Percentiles rank a stretch among this genome's conserved stretches.
phyloP scores from a whole-genome alignment of 305 asterid genomes.

The Coffea humblotiana region DNA sequence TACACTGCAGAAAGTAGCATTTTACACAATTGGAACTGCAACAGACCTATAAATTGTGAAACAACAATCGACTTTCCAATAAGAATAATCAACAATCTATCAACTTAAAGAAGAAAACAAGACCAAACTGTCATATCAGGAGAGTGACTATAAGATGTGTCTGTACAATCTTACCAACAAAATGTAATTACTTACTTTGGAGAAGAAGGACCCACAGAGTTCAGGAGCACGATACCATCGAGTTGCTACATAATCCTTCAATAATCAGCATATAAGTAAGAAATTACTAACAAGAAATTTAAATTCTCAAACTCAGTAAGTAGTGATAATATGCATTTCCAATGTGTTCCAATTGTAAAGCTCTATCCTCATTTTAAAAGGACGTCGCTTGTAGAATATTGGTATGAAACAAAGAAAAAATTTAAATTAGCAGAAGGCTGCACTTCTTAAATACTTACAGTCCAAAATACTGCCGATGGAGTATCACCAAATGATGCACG shows the following conservation, averaged over 20 bases:
- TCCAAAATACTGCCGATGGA: conserved; percentile 95
- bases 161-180: conserved; percentile 11
- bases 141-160: neutral
- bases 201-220: conserved; percentile 93
- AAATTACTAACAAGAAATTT: conserved; percentile 12
- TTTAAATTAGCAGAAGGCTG: neutral
- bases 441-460: conserved; percentile 49
- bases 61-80: neutral
- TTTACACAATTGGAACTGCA: neutral
- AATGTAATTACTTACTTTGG: conserved; percentile 60
- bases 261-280: conserved; percentile 24
- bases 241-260: conserved; percentile 94
- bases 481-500: conserved; percentile 91
- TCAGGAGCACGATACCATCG: conserved; percentile 99
- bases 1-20: neutral
- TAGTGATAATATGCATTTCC: neutral
- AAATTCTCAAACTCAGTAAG: neutral
- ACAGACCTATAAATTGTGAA: neutral
- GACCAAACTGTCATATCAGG: neutral
- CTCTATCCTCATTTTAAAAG: neutral
- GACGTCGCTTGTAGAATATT: neutral
- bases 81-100: neutral
- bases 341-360: neutral
- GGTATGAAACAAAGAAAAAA: neutral
- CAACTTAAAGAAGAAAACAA: neutral